Conservation (phyloP, 176 grass and related monocot genomes). For the Eragrostis nindensis region DNA sequence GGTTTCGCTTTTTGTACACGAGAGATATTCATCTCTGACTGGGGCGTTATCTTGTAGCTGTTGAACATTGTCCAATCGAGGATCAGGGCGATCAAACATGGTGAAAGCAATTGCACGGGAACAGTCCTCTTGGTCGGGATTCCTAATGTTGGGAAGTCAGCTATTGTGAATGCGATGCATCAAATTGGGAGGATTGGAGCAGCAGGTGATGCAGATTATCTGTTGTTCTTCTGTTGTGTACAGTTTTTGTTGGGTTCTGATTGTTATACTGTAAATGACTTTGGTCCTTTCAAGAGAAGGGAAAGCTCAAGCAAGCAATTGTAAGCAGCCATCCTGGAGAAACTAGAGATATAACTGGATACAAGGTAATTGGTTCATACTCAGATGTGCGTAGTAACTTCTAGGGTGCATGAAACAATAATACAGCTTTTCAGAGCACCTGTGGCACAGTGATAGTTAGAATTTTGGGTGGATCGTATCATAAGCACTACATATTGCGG, state of each 20-base stretch:
- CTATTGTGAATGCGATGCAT: slow-evolving; percentile 69
- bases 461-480: neutral
- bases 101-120: slow-evolving; percentile 50
- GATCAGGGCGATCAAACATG: slow-evolving; percentile 65
- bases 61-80: slow-evolving; percentile 48
- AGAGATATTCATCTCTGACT: neutral
- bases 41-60: slow-evolving; percentile 41
- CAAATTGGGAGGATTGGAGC: slow-evolving; percentile 74
- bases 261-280: neutral
- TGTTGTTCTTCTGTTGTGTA: slow-evolving; percentile 9
- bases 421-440: neutral
- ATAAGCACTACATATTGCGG: neutral
- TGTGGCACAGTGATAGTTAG: neutral
- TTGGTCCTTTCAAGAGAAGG: slow-evolving; percentile 61
- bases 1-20: neutral
- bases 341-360: slow-evolving; percentile 75
- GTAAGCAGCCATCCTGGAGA: slow-evolving; percentile 79
- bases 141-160: slow-evolving; percentile 83
- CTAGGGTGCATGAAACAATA: slow-evolving; percentile 5
- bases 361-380: slow-evolving; percentile 58
- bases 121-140: slow-evolving; percentile 72
- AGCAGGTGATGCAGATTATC: slow-evolving; percentile 54
- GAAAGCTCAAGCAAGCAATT: slow-evolving; percentile 74
- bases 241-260: slow-evolving; percentile 4
- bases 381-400: neutral